Percentiles rank a stretch among this genome's conserved stretches.
Conservation (phyloP, 2,329 filamentous ascomycete species). For the Geosmithia putterillii region DNA sequence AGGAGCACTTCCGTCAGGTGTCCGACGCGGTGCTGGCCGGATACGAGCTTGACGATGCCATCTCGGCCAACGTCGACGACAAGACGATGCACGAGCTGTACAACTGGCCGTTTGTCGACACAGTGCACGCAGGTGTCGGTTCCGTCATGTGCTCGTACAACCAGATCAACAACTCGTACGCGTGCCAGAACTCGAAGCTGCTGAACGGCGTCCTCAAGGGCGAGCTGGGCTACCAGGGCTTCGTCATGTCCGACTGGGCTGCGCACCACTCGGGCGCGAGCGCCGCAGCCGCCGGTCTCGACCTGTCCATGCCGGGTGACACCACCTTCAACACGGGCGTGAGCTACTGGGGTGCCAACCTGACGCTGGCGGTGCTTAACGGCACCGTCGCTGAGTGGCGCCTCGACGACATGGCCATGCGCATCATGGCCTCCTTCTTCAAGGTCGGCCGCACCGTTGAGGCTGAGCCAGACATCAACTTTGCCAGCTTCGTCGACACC, state of each 20-base stretch:
- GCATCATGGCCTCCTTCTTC: slow-evolving; percentile 63
- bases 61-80: slow-evolving; percentile 56
- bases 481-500: slow-evolving; percentile 75
- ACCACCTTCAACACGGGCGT: slow-evolving; percentile 59
- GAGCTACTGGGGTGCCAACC: slow-evolving; percentile 74
- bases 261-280: slow-evolving; percentile 60
- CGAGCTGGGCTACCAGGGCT: slow-evolving; percentile 72
- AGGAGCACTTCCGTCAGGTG: slow-evolving; percentile 63
- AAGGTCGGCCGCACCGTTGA: slow-evolving; percentile 47
- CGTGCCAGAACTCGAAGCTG: slow-evolving; percentile 66
- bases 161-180: slow-evolving; percentile 69
- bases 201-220: slow-evolving; percentile 67
- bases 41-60: slow-evolving; percentile 47
- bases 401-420: slow-evolving; percentile 82
- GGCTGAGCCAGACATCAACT: slow-evolving; percentile 52
- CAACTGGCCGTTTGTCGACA: slow-evolving; percentile 67
- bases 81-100: slow-evolving; percentile 66
- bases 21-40: slow-evolving; percentile 39
- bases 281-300: slow-evolving; percentile 59
- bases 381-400: slow-evolving; percentile 81
- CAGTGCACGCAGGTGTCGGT: slow-evolving; percentile 53
- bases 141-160: slow-evolving; percentile 60
- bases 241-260: slow-evolving; percentile 71
- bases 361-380: slow-evolving; percentile 80
- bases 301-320: slow-evolving; percentile 87